Base-by-base conservation (phyloP, 345 rosid genomes). In the Eucalyptus paniculata region DNA sequence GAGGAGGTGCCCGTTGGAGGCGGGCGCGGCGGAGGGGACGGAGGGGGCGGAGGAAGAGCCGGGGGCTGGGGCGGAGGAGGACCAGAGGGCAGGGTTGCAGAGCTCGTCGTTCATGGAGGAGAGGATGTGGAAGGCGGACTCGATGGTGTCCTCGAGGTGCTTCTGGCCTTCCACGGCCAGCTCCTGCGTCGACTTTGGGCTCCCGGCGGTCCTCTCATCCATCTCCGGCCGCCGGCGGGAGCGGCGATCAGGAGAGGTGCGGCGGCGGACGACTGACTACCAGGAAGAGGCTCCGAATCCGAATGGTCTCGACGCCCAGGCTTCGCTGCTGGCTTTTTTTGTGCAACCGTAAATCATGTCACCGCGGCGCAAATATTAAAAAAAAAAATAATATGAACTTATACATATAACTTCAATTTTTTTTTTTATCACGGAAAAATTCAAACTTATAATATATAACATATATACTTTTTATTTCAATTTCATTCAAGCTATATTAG, bases 91-190 rank as follows among this genome's bases (percentile, higher is more conserved):
- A 5, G 98, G 97, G 88, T 96, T 97, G 91, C 99, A 97, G 60
- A 98, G 99, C 96, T 97, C 99, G 89, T 97, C 98, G 91, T 97
- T 97, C 97, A 96, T 97, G 90, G 98, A 95, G 65, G 95, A 93
- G 89, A 98, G 95, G 45, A 98, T 96, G 92, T 94, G 96, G 90
- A 92, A 97, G 28, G 98, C 99, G 5, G 99, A 95, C 91, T 96
- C 95, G 45, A 98, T 95, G 26, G 98, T 98, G 82, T 97, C 97
- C 90, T 98, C 97, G 19, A 98, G 93, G 93, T 96, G 95, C 93
- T 93, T 96, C 92, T 96, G 97, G 44, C 99, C 99, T 88, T 96
- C 99, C 72, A 93, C 92, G 47, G 99, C 99, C 12, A 98, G 94
- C 91, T 98, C 98, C 92, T 95, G 96, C 19, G 98, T 95, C 87